Base-by-base conservation (phyloP, 148 eudicot genomes). In the Polygonum aviculare region DNA sequence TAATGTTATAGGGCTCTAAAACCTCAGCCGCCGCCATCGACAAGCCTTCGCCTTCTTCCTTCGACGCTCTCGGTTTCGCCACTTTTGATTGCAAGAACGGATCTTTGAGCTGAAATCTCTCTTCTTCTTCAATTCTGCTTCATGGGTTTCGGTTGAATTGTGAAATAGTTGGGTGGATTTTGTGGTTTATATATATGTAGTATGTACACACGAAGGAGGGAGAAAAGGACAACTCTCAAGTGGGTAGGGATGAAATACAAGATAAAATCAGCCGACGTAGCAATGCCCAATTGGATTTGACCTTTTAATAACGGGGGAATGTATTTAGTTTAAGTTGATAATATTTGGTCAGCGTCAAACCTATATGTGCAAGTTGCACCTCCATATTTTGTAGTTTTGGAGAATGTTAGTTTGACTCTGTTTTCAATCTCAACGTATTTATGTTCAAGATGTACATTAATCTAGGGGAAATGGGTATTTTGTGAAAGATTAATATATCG, bases 31-130 rank as follows among this genome's bases (percentile, higher is more conserved):
- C 65, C 26, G 39, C 67, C 75, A 41, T 72, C 16, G 38, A 35
- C 14, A 14, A 36, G 50, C 59, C 3, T 59, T 79, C 39, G 38
- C 74, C 26, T 33, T 19, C 21, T 35, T 67, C 22, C 35, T 70
- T 21, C 33, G 4, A 51, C 74, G 77, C 67, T 49, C 75, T 77
- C 75, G 52, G 18, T 18, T 82, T 86, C 75, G 87, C 90, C 88
- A 84, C 81, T 80, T 86, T 80, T 35, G 19, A 15, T 15, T 36
- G 5, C 7, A n/a, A n/a, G 60, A 22, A 54, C 5, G 6, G 19
- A 19, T 3, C 52, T 49, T 16, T 49, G 41, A 39, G 6, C 41
- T 44, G 9, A 44, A 44, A 0, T 44, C 47, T 44, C 47, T 44
- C 10, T 44, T 44, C 47, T 44, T 44, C 9, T 44, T 44, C 47